Base-by-base conservation (phyloP, 2,329 filamentous ascomycete genomes). In the Beauveria varroae region DNA sequence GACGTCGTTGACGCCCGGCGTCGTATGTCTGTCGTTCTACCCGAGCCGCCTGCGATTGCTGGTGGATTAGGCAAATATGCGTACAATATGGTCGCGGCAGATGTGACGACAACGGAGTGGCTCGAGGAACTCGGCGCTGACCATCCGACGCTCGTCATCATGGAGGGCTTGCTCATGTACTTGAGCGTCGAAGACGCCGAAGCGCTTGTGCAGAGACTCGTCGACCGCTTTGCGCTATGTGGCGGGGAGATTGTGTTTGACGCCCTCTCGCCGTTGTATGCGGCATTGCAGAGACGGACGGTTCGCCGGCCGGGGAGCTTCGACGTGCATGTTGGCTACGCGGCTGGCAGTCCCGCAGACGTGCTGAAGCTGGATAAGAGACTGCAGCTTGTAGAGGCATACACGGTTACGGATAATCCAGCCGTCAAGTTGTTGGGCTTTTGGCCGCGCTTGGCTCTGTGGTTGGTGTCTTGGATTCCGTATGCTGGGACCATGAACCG, bases 151-250 rank as follows among this genome's bases (percentile, higher is more conserved):
- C 57, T 72, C 24, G 62, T 74, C 24, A 51, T 75, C 28, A 68
- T 70, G 55, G 72, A 74, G 57, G 73, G 72, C 1, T 65, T 75
- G 5, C 62, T 68, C 20, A 68, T 70, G 63, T 75, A 73, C 43
- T 62, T 75, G 2, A 52, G 64, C 28, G 62, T 65, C 12, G 67
- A 66, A 10, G 63, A 66, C n/a, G 67, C 66, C 3, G 62, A 66
- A 28, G 57, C 65, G n/a, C 61, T 71, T 43, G 56, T 72, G 2
- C 57, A 30, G 18, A 66, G 68, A 2, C 59, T 73, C 1, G 66
- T 67, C 30, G 63, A 65, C 26, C 65, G 64, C 22, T 70, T 74
- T 60, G 63, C 64, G 5, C 60, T 65, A 3, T 26, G 44, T 16
- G 44, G 44, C 16, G 69, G 67, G 4, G 67, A 72, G 50, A 61